Base-by-base conservation (phyloP, 208 protist species). In the Leishmania arabica region DNA sequence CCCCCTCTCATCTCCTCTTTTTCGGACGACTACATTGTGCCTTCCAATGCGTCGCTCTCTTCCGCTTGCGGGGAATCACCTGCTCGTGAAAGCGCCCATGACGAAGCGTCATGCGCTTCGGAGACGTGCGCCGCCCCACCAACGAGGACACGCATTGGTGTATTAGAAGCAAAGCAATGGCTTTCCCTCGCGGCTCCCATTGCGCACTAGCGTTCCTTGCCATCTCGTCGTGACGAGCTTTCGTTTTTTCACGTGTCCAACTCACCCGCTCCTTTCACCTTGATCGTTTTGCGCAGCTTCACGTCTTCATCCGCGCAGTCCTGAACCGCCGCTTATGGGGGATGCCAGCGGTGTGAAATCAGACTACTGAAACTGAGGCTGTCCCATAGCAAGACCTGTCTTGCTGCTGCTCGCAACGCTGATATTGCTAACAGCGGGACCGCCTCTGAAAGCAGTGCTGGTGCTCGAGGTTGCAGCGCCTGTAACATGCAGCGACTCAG, bases 341-440 rank as follows among this genome's bases (percentile, higher is more conserved):
- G 34, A 64, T 24, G 5, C 9, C 42, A 37, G 45, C 45, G 24
- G 9, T 72, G 42, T 24, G 37, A 6, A 47, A 2, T 37, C 0
- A 0, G 37, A 4, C 54, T 82, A 81, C 51, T 84, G 80, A 74
- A 80, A 77, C 76, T 83, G 79, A 54, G 83, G 79, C 60, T 77
- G 27, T 21, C 51, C 56, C 24, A 80, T 74, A 5, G 47, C 40
- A 53, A 17, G 3, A 34, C 45, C 2, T 11, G 42, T n/a, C 42
- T 53, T n/a, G 68, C 42, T 53, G 9, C 42, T 53, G 68, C 19
- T 51, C 3, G 9, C 27, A 51, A 21, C 24, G n/a, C 56, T n/a
- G 37, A 56, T 49, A 9, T 60, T 82, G 79, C 34, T 40, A 60
- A 15, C 53, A 17, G 71, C 8, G 60, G 45, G 13, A 13, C 53